phyloP scores from a whole-genome alignment of 2,329 filamentous ascomycete genomes.

The Ophiostoma fasciatum region DNA sequence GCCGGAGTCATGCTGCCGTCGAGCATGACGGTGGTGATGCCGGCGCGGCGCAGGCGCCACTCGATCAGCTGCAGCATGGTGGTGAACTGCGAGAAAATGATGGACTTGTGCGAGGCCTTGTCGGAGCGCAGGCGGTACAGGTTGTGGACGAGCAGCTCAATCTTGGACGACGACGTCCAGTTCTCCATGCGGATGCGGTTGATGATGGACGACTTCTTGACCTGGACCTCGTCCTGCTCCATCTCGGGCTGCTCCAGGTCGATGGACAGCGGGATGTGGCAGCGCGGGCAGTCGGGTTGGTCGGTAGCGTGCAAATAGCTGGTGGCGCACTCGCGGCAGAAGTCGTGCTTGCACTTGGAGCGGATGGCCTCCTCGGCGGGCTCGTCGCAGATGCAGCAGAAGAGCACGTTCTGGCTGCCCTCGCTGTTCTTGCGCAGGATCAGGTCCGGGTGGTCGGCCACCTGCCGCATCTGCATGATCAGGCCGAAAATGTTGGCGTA shows the following conservation, averaged over 20 bases:
- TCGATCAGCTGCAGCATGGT: conserved; percentile 95
- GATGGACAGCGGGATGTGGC: conserved; percentile 78
- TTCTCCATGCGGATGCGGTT: conserved; percentile 98
- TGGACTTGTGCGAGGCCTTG: conserved; percentile 88
- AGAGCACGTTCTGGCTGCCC: conserved; percentile 76
- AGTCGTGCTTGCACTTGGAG: conserved; percentile 85
- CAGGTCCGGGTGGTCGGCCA: conserved; percentile 89
- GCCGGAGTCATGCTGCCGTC: conserved; percentile 94
- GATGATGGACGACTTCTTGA: conserved; percentile 95
- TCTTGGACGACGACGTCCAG: conserved; percentile 97
- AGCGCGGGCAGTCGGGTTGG: conserved; percentile 69
- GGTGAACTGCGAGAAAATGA: conserved; percentile 95
- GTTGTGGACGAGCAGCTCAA: conserved; percentile 89
- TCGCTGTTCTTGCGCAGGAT: conserved; percentile 78
- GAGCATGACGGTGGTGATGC: conserved; percentile 95
- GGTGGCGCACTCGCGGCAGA: conserved; percentile 68
- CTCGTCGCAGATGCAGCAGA: conserved; percentile 94
- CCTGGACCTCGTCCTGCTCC: conserved; percentile 70
- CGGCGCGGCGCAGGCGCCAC: conserved; percentile 90
- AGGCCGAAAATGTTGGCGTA: conserved; percentile 98
- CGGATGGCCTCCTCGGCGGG: conserved; percentile 88
- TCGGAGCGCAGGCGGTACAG: conserved; percentile 83
- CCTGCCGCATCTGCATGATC: conserved; percentile 98
- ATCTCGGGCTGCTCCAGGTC: conserved; percentile 93
- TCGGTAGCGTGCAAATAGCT: conserved; percentile 69